Evolutionary conservation across 2,329 filamentous ascomycete genomes (phyloP), one percentile per base, ranked within the genome.

Genomic region (Kalaharituber pfeilii): DNA sequence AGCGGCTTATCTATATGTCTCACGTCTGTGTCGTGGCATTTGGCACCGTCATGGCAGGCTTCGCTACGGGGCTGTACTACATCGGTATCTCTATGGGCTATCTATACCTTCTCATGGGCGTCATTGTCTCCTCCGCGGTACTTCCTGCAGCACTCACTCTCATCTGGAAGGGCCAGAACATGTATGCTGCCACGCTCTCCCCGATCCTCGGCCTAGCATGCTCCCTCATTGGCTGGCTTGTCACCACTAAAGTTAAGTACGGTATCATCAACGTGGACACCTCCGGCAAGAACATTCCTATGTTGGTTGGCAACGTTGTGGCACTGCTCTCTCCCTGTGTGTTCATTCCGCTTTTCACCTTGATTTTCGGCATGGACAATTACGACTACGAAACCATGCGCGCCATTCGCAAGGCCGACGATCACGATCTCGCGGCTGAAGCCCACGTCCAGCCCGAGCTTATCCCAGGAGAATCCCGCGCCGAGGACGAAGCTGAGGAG

Each of bases 341-440:
- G 39, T 80, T 89, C 65, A 75, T 89, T 7, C 85, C 86, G 0
- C 57, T 89, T 45, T 73, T 93, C n/a, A 88, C 84, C 0, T 75
- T 81, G 51, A 69, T 75, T 15, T 80, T 86, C 57, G 77, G 77
- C n/a, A 65, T 71, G 9, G 81, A 88, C 55, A 80, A 84, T 62
- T 94, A 94, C 68, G 83, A 94, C 71, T 94, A 86, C 81, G 70
- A 78, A 54, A 82, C 80, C 15, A 94, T 94, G 87, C 76, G 78
- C 63, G 73, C 72, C 1, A 94, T 94, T 65, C 79, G 84, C 62
- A 78, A 77, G 61, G 83, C 79, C 47, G 86, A 94, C 63, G 87
- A 94, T 67, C 75, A 79, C 44, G 84, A 87, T 50, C 70, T 87
- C 20, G 77, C 80, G 0, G 73, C 72, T 0, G 75, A 72, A 1